A percentile compares a stretch with the other conserved stretches of the same genome.
Evolutionary conservation across 805 yeast genomes (phyloP).

Genomic region (Nakazawaea ernobii): DNA sequence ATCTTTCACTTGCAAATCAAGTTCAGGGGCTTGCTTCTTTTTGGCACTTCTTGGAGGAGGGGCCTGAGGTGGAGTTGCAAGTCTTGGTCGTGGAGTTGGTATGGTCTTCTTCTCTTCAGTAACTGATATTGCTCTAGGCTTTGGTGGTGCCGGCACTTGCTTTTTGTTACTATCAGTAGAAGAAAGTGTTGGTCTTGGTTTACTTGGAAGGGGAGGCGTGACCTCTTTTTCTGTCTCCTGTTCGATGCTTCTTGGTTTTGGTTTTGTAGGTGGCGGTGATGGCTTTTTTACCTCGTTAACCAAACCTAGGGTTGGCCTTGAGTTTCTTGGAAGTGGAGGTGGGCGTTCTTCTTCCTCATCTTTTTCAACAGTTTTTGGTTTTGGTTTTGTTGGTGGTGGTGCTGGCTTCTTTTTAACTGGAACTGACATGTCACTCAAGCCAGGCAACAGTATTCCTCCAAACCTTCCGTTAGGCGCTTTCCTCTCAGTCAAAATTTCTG

Average conservation of each 20-base stretch:
- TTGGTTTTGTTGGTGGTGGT: conserved; percentile 9
- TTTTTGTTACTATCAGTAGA: too few relatives aligned
- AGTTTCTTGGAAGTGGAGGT: conserved; percentile 10
- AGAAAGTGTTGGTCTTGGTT: too few relatives aligned
- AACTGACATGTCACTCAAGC: neutral
- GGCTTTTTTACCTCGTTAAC: neutral
- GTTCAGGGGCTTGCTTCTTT: conserved; percentile 23
- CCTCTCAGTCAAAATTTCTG: neutral
- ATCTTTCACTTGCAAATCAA: conserved; percentile 36
- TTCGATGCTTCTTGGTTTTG: conserved; percentile 1
- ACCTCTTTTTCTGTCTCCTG: too few relatives aligned
- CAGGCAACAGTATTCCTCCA: neutral
- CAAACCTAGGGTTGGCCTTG: conserved; percentile 10
- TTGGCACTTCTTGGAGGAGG: conserved; percentile 15
- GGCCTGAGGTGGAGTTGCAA: conserved; percentile 19
- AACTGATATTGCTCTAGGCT: conserved; percentile 21
- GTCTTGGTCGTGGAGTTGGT: conserved; percentile 15
- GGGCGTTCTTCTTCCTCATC: conserved; percentile 6
- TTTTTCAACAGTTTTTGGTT: conserved; percentile 2
- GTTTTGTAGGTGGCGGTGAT: neutral
- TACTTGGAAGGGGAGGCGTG: too few relatives aligned
- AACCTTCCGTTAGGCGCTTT: neutral
- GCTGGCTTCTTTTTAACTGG: neutral
- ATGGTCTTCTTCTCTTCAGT: conserved; percentile 7
- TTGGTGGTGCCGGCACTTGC: conserved; percentile 25